Evolutionary conservation across 495 filamentous ascomycete genomes (phyloP).

Genomic region (Neurospora hispaniola): DNA sequence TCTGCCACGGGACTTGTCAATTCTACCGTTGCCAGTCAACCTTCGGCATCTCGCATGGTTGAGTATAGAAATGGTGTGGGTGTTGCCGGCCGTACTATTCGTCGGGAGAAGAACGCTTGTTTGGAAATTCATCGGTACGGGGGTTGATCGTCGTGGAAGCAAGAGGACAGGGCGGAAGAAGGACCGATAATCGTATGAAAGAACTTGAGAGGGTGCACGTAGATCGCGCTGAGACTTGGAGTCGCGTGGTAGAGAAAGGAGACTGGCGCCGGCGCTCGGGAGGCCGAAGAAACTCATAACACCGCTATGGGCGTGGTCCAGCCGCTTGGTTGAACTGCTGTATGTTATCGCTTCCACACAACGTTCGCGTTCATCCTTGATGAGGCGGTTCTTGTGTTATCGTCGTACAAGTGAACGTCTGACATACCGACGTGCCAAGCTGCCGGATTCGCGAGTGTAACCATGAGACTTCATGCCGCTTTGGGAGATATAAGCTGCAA

Average conservation of each 20-base stretch:
- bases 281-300: background rate
- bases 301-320: background rate
- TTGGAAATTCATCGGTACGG: fast-evolving
- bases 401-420: background rate
- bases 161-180: background rate
- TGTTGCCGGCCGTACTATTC: background rate
- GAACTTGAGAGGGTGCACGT: background rate
- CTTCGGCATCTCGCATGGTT: background rate
- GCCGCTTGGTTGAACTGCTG: background rate
- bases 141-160: background rate
- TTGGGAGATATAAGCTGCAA: background rate
- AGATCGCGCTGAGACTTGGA: background rate
- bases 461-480: background rate
- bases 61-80: background rate
- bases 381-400: background rate
- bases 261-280: background rate
- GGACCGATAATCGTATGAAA: background rate
- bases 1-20: fast-evolving
- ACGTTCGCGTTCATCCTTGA: background rate
- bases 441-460: background rate
- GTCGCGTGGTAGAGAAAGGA: background rate
- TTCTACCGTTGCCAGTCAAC: background rate
- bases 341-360: background rate
- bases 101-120: background rate
- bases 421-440: background rate